phyloP scores from a whole-genome alignment of 2,329 filamentous ascomycete species.

The Trichoderma polysporum region DNA sequence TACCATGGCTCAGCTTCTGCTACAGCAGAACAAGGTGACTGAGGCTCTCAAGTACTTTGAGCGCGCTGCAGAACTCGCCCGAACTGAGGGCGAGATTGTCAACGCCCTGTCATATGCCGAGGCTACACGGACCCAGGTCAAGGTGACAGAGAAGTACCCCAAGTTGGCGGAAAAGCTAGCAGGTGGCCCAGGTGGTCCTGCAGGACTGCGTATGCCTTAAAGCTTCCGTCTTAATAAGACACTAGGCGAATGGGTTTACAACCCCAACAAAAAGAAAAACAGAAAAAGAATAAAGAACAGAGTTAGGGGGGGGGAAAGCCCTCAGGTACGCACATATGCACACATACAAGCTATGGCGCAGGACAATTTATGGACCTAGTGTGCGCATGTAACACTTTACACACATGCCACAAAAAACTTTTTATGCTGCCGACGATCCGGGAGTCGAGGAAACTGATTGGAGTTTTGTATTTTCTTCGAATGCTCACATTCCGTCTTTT shows the following conservation, averaged over 20 bases:
- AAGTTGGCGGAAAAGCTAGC: conserved; percentile 70
- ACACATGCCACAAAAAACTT: neutral
- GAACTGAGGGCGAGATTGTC: conserved; percentile 93
- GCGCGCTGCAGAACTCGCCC: conserved; percentile 87
- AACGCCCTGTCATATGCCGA: conserved; percentile 97
- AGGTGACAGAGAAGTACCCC: conserved; percentile 85
- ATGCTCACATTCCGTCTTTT: neutral
- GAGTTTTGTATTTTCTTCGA: neutral
- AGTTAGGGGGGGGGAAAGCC: neutral
- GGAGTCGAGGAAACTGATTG: conserved; percentile 7
- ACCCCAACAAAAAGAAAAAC: neutral
- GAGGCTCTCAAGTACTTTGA: conserved; percentile 97
- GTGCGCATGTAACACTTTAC: conserved; percentile 9
- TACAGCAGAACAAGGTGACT: conserved; percentile 96
- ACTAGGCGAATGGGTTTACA: neutral
- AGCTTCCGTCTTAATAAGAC: conserved; percentile 6
- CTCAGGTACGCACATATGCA: neutral
- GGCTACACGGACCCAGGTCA: conserved; percentile 91
- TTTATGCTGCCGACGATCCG: neutral
- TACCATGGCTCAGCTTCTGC: conserved; percentile 94
- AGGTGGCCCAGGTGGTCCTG: conserved; percentile 36
- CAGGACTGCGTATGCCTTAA: conserved; percentile 39
- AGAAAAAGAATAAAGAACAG: neutral
- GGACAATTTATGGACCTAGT: neutral
- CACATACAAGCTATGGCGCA: neutral